These are phyloP conservation scores for Ustilago esculenta DNA, from an alignment of 1,284 basidiomycete genomes.

Conservation along the genomic window DNA sequence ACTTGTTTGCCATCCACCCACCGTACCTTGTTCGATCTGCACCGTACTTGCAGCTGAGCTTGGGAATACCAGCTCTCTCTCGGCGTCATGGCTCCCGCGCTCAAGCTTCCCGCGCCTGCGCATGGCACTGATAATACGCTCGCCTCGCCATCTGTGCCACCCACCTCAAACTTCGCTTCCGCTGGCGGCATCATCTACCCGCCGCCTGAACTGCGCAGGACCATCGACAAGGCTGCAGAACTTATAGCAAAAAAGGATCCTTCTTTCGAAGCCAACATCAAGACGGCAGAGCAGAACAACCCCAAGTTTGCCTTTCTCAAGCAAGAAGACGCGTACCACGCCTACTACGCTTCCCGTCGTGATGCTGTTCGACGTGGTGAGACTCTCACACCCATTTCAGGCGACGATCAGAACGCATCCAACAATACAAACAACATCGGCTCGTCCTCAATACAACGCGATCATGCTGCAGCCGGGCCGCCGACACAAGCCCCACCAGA, in stretches of 20 bases:
- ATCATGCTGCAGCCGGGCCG: slow-evolving; percentile 2
- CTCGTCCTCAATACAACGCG: neutral
- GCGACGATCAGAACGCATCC: slow-evolving; percentile 13
- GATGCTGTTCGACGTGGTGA: slow-evolving; percentile 51
- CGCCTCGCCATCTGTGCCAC: slow-evolving; percentile 15
- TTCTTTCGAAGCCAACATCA: slow-evolving; percentile 64
- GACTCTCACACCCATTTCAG: slow-evolving; percentile 10
- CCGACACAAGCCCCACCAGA: slow-evolving; percentile 71
- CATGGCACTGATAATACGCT: slow-evolving; percentile 45
- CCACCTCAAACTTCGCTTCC: slow-evolving; percentile 46
- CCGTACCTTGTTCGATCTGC: neutral
- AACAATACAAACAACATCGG: slow-evolving; percentile 2
- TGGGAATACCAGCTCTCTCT: neutral
- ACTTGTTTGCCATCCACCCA: too few species aligned
- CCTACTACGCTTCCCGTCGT: slow-evolving; percentile 61
- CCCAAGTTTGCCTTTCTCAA: slow-evolving; percentile 63
- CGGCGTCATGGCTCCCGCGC: slow-evolving; percentile 41
- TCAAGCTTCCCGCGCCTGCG: slow-evolving; percentile 58
- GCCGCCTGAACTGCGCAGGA: slow-evolving; percentile 73
- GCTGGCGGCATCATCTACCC: slow-evolving; percentile 66
- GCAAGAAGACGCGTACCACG: slow-evolving; percentile 60
- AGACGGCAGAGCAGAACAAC: slow-evolving; percentile 53
- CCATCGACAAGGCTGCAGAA: slow-evolving; percentile 95
- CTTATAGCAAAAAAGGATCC: slow-evolving; percentile 76
- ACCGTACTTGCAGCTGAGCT: neutral